Conservation (phyloP, 2,329 filamentous ascomycete species). For the Cercospora brassicicola region DNA sequence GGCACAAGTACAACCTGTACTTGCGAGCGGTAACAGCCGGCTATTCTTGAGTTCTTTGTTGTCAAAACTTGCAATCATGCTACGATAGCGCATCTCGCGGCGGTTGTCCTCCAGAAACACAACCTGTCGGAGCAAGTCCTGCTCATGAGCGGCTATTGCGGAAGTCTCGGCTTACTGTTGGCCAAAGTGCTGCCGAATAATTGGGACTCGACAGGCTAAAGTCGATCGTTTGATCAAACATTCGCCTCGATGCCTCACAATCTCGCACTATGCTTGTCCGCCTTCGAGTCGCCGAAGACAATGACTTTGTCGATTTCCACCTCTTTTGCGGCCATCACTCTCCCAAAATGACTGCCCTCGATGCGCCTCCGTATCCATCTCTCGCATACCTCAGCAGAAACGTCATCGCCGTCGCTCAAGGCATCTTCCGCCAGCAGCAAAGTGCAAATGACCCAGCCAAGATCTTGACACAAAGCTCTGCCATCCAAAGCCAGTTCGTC, state of each 20-base stretch:
- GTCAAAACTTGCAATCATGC: not conserved
- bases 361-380: slow-evolving; percentile 5
- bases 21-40: not conserved
- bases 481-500: slow-evolving; percentile 10
- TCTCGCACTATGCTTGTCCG: not conserved
- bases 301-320: not conserved
- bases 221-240: not conserved
- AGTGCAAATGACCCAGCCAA: slow-evolving; percentile 18
- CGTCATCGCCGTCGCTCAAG: slow-evolving; percentile 4
- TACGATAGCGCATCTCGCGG: not conserved
- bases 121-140: not conserved
- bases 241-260: not conserved
- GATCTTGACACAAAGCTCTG: slow-evolving; percentile 8
- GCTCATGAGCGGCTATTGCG: not conserved
- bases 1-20: not conserved
- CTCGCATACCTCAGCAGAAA: not conserved
- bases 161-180: not conserved
- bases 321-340: not conserved
- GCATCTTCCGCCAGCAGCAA: slow-evolving; percentile 18
- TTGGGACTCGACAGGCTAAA: not conserved
- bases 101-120: not conserved
- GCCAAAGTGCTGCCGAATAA: not conserved
- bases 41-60: not conserved
- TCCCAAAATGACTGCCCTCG: not conserved
- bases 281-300: not conserved